These are phyloP conservation scores for Geotrichum restrictum DNA, from an alignment of 1,139 yeast species.

Conservation along the genomic window DNA sequence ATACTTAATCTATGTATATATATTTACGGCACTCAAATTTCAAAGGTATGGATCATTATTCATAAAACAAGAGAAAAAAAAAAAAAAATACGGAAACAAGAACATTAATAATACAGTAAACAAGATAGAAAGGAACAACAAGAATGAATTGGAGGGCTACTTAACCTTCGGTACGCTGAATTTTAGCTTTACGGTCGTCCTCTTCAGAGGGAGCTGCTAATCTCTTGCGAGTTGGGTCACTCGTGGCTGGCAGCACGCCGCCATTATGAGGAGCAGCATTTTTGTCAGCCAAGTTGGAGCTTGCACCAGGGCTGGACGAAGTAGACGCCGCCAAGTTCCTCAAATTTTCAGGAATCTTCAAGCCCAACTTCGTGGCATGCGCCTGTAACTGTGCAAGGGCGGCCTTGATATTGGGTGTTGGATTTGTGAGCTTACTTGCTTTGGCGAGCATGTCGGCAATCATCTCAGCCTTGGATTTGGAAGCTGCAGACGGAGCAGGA, in stretches of 20 bases:
- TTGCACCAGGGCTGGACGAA: background rate
- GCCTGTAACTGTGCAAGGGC: slow-evolving; percentile 39
- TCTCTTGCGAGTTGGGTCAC: background rate
- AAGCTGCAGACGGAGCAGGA: slow-evolving; percentile 6
- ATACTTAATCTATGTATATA: background rate
- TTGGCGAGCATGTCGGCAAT: slow-evolving; percentile 38
- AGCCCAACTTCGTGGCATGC: slow-evolving; percentile 33
- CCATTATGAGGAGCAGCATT: too few species aligned
- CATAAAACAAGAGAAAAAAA: background rate
- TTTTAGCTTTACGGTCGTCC: background rate
- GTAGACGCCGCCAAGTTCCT: background rate
- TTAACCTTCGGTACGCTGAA: slow-evolving; percentile 8
- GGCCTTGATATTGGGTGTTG: slow-evolving; percentile 37
- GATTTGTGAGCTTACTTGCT: slow-evolving; percentile 39
- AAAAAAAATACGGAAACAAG: background rate
- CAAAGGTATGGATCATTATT: too few species aligned
- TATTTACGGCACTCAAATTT: background rate
- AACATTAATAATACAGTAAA: background rate
- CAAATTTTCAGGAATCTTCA: slow-evolving; percentile 17
- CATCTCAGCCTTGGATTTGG: slow-evolving; percentile 31
- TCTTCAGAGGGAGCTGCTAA: background rate
- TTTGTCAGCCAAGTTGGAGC: too few species aligned
- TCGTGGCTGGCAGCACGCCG: too few species aligned
- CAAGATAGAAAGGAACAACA: background rate
- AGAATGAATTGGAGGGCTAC: too few species aligned